These are phyloP conservation scores for Colletotrichum orchidophilum DNA, from an alignment of 2,329 filamentous ascomycete genomes.

Conservation along the genomic window DNA sequence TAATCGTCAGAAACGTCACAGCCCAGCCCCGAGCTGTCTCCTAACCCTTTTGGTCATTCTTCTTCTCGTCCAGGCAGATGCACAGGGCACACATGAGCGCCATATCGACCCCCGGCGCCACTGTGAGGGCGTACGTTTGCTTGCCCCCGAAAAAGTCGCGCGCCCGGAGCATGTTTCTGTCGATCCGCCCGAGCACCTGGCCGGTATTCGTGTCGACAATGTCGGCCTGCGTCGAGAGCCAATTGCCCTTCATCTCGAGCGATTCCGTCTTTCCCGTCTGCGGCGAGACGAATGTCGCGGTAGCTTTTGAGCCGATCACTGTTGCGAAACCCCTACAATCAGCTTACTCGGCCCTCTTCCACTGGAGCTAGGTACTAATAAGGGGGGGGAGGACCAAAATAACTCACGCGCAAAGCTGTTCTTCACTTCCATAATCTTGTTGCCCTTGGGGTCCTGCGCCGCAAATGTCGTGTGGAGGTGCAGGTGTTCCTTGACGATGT, in stretches of 20 bases:
- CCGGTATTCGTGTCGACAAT: conserved; percentile 64
- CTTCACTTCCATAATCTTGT: conserved; percentile 64
- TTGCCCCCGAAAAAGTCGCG: conserved; percentile 67
- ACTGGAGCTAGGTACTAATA: not conserved
- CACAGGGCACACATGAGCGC: conserved; percentile 73
- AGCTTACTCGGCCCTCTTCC: not conserved
- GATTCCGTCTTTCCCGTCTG: conserved; percentile 52
- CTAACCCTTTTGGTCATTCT: conserved; percentile 45
- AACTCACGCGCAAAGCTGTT: conserved; percentile 39
- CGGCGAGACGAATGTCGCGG: conserved; percentile 64
- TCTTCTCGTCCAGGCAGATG: conserved; percentile 74
- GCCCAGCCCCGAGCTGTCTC: too few species aligned
- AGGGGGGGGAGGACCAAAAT: not conserved
- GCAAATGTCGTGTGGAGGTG: conserved; percentile 62
- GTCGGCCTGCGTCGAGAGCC: conserved; percentile 64
- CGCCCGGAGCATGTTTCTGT: conserved; percentile 65
- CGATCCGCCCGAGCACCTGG: conserved; percentile 65
- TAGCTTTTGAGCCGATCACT: conserved; percentile 65
- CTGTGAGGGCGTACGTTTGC: conserved; percentile 72
- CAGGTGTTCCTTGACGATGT: conserved; percentile 62
- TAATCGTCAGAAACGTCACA: too few species aligned
- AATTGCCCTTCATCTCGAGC: conserved; percentile 69
- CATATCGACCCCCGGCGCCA: conserved; percentile 73
- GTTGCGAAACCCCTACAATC: not conserved
- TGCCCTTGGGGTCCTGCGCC: conserved; percentile 54